Conservation (phyloP, 176 grass and related monocot species). For the Phoenix roebelenii region DNA sequence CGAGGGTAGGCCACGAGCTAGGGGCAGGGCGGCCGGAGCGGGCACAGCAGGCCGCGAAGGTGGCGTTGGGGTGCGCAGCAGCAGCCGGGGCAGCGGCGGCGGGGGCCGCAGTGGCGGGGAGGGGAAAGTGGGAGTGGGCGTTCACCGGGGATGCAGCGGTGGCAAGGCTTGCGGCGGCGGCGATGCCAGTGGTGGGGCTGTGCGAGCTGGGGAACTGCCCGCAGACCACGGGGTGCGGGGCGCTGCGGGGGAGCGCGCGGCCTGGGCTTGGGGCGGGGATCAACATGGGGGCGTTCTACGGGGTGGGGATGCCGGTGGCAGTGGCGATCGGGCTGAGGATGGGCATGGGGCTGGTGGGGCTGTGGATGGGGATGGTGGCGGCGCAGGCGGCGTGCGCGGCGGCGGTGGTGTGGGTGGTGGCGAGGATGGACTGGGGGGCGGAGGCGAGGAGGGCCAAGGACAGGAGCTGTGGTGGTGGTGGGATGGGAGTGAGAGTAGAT, state of each 20-base stretch:
- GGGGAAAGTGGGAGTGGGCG: conserved; percentile 50
- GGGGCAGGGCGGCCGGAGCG: conserved; percentile 49
- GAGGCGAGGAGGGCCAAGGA: conserved; percentile 36
- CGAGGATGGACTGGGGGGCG: conserved; percentile 42
- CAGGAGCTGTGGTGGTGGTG: not conserved
- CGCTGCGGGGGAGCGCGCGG: conserved; percentile 72
- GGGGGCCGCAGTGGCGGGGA: conserved; percentile 34
- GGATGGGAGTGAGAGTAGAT: too few species aligned
- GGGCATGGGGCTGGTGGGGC: too few species aligned
- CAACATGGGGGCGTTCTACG: conserved; percentile 59
- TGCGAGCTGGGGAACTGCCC: conserved; percentile 89
- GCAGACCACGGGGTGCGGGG: conserved; percentile 74
- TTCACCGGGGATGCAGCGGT: conserved; percentile 56
- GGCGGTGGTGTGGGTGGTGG: conserved; percentile 50
- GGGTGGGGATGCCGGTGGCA: conserved; percentile 74
- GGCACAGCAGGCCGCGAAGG: conserved; percentile 37
- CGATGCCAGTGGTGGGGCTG: conserved; percentile 59
- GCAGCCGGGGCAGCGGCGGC: conserved; percentile 40
- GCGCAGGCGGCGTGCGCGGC: conserved; percentile 68
- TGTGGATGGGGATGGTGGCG: conserved; percentile 64
- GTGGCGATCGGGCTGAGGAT: conserved; percentile 46
- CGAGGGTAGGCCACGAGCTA: conserved; percentile 68
- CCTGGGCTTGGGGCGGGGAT: conserved; percentile 46
- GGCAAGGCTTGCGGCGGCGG: conserved; percentile 34
- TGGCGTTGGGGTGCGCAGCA: conserved; percentile 37